phyloP scores from a whole-genome alignment of 2,329 filamentous ascomycete species.

The Diaporthe vaccinii region DNA sequence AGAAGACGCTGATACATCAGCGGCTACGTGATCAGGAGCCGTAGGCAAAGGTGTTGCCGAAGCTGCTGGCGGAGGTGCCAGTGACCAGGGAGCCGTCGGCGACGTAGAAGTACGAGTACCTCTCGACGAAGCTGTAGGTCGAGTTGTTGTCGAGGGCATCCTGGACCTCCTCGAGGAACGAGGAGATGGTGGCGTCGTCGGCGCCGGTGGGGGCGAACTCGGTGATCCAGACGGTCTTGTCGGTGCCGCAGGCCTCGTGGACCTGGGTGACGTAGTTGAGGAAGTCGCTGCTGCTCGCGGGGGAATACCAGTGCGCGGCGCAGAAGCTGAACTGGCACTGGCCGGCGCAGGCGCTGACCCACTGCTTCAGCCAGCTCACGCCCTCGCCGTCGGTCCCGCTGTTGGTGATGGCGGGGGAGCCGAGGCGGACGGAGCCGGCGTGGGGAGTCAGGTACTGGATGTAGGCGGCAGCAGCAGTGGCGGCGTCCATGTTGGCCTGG shows the following conservation, averaged over 20 bases:
- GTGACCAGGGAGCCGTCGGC: constrained; percentile 57
- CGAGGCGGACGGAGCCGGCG: constrained; percentile 65
- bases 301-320: constrained; percentile 75
- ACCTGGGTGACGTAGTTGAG: constrained; percentile 66
- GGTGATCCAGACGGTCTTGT: constrained; percentile 72
- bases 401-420: constrained; percentile 74
- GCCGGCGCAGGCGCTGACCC: constrained; percentile 64
- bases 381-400: constrained; percentile 64
- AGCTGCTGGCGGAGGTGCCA: constrained; percentile 56
- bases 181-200: constrained; percentile 54
- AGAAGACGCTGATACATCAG: constrained; percentile 29
- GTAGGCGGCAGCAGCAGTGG: constrained; percentile 65
- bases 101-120: constrained; percentile 72
- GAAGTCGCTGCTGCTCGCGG: constrained; percentile 62
- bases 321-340: constrained; percentile 71
- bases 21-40: constrained; percentile 43
- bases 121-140: constrained; percentile 63
- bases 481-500: constrained; percentile 72
- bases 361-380: constrained; percentile 67
- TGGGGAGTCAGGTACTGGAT: constrained; percentile 69
- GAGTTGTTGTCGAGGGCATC: constrained; percentile 61
- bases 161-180: constrained; percentile 65
- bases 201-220: constrained; percentile 71
- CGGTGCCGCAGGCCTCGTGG: constrained; percentile 56
- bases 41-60: constrained; percentile 65